A percentile compares a stretch with the other conserved stretches of the same genome.
Evolutionary conservation across 768 basidiomycete species (phyloP).

Genomic region (Boletus eberwhitei): DNA sequence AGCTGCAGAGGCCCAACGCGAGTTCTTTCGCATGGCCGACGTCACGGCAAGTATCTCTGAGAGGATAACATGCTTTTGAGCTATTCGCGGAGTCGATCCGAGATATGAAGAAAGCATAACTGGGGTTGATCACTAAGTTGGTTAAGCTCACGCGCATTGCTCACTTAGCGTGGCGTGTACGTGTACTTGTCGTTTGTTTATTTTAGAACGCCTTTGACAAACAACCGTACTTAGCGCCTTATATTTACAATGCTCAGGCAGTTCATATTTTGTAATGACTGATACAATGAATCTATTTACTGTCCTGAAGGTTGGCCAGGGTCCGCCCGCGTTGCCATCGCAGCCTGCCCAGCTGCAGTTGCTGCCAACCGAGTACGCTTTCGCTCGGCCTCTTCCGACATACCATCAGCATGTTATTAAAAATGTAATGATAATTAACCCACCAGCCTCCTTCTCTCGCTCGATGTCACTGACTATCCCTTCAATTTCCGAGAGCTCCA

Average conservation of each 20-base stretch:
- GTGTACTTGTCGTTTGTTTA: conserved; percentile 24
- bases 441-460: conserved; percentile 93
- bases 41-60: conserved; percentile 92
- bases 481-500: conserved; percentile 86
- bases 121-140: neutral
- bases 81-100: conserved; percentile 32
- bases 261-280: conserved; percentile 4
- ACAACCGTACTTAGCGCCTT: conserved; percentile 8
- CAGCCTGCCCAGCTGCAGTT: conserved; percentile 87
- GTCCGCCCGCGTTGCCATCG: conserved; percentile 65
- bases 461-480: conserved; percentile 91
- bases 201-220: conserved; percentile 25
- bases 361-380: conserved; percentile 89
- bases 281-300: conserved; percentile 26
- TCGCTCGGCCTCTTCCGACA: conserved; percentile 79
- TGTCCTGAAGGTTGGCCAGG: conserved; percentile 35
- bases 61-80: conserved; percentile 76
- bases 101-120: conserved; percentile 17
- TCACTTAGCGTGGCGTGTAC: neutral
- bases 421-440: conserved; percentile 18
- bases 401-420: conserved; percentile 1
- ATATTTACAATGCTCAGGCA: neutral
- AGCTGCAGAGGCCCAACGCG: conserved; percentile 84
- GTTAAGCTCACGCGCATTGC: neutral
- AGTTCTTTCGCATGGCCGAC: conserved; percentile 95